Conservation (phyloP, 2,329 filamentous ascomycete genomes). For the Trichophyton benhamiae region DNA sequence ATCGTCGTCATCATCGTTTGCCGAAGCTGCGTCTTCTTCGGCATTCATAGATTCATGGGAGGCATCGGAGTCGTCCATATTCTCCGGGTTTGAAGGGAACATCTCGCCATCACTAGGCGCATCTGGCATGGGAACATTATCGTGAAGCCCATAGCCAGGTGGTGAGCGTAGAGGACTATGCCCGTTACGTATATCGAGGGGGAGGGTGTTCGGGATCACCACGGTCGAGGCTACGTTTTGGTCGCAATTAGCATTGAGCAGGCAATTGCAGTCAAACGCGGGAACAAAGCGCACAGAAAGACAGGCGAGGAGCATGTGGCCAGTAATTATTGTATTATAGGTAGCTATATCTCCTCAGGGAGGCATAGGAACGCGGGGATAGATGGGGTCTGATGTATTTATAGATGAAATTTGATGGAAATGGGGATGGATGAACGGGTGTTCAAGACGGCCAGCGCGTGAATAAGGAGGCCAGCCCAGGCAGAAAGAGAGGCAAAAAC, state of each 20-base stretch:
- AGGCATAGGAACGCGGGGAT: slow-evolving; percentile 17
- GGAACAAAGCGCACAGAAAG: slow-evolving; percentile 15
- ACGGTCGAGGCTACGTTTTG: slow-evolving; percentile 31
- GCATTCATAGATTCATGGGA: slow-evolving; percentile 1
- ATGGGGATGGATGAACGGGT: slow-evolving; percentile 11
- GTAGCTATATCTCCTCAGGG: slow-evolving; percentile 16
- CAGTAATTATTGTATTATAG: slow-evolving; percentile 13
- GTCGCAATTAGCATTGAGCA: slow-evolving; percentile 32
- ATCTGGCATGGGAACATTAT: slow-evolving; percentile 6
- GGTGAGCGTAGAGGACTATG: slow-evolving; percentile 12
- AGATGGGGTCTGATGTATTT: slow-evolving; percentile 31
- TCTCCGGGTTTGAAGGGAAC: not conserved
- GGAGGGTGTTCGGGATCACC: slow-evolving; percentile 34
- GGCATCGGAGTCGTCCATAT: slow-evolving; percentile 5
- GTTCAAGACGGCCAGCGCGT: not conserved
- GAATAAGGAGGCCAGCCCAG: not conserved
- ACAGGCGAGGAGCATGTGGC: slow-evolving; percentile 26
- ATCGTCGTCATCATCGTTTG: slow-evolving; percentile 2
- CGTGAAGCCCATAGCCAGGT: slow-evolving; percentile 1
- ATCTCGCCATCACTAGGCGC: not conserved
- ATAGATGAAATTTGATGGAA: slow-evolving; percentile 23
- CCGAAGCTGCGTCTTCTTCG: slow-evolving; percentile 14
- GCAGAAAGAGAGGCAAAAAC: not conserved
- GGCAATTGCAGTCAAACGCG: slow-evolving; percentile 6
- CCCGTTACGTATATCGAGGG: slow-evolving; percentile 23